A percentile compares a stretch with the other conserved stretches of the same genome.
These are phyloP conservation scores for Orychophragmus violaceus DNA, from an alignment of 345 rosid species.

Conservation along the genomic window DNA sequence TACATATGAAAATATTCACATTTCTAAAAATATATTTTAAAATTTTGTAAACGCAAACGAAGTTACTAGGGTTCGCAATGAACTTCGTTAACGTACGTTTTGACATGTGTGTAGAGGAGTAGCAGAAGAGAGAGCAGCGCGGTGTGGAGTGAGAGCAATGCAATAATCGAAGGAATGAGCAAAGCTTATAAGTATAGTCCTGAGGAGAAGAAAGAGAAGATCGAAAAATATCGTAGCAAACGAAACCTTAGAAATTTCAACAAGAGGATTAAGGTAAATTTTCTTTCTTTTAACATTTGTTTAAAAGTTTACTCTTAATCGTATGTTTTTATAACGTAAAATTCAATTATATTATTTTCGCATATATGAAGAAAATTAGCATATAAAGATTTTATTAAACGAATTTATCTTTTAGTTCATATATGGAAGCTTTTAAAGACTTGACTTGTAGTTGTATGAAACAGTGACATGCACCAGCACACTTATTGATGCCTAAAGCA, in stretches of 20 bases:
- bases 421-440: background rate
- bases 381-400: background rate
- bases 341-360: background rate
- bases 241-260: constrained; percentile 83
- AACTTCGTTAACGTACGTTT: background rate
- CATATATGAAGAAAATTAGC: background rate
- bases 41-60: background rate
- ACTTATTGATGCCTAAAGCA: constrained; percentile 16
- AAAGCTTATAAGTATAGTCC: constrained; percentile 74
- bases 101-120: constrained; percentile 27
- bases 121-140: constrained; percentile 50
- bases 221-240: constrained; percentile 80
- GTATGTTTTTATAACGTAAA: background rate
- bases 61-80: background rate
- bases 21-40: background rate
- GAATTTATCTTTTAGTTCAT: background rate
- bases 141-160: constrained; percentile 68
- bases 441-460: constrained; percentile 17
- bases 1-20: background rate
- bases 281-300: background rate
- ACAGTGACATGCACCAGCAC: constrained; percentile 30
- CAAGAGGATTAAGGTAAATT: constrained; percentile 83
- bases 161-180: constrained; percentile 80
- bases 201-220: constrained; percentile 81
- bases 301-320: background rate